Evolutionary conservation across 2,329 filamentous ascomycete genomes (phyloP), one percentile per base, ranked within the genome.

Genomic region (Fusarium brachygibbosum): DNA sequence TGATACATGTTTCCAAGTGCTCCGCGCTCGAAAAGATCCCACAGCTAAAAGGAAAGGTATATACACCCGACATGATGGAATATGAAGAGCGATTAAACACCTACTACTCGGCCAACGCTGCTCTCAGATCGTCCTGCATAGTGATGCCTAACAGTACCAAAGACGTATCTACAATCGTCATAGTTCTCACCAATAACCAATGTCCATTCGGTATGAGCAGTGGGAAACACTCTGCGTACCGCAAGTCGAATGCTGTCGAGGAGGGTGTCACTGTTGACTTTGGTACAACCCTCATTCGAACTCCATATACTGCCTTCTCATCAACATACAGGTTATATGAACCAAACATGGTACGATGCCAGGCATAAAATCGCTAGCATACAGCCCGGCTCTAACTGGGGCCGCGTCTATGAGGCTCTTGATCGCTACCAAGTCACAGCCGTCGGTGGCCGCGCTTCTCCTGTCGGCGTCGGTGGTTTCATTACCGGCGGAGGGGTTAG

Each of bases 271-370:
- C 42, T 12, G 14, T 46, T 16, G 42, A 46, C 10, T 46, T 46
- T 11, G n/a, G 42, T 31, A 31, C 2, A 2, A 16, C 19, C 6
- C n/a, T 12, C 19, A 4, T 13, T 16, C 13, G 2, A 3, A 8
- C 2, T 16, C 3, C 11, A 31, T 14, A 3, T 4, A 4, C 2
- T 11, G 4, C 0, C 19, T 11, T 1, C n/a, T 8, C n/a, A 29
- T 16, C 8, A 31, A 17, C 12, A 0, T 11, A 31, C 14, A 46
- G 42, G 42, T 3, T 21, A 46, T 13, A 31, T 46, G 28, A 46
- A 46, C 1, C 42, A 19, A 2, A 46, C 42, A 3, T 10, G 13
- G 5, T 46, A 21, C 6, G 42, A 46, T 12, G 2, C 28, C 6
- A 7, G 16, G n/a, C 31, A 3, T 2, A 31, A 2, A 3, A 16